Evolutionary conservation across 208 protist genomes (phyloP).

Genomic region (Tritrichomonas musculus): DNA sequence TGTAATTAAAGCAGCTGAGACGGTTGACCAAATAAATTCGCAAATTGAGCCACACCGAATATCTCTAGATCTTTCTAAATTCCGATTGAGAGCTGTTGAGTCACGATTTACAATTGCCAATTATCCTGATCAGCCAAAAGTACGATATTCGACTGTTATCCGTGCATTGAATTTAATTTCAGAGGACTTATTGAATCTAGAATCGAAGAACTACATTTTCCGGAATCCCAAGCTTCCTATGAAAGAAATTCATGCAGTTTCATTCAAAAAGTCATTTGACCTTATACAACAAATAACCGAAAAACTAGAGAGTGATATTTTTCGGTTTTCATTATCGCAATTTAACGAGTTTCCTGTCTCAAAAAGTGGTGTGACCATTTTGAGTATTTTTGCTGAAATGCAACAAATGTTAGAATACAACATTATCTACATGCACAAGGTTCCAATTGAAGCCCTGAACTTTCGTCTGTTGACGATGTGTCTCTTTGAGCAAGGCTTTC

Average conservation of each 20-base stretch:
- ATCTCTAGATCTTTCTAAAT: no score
- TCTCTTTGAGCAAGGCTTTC: conserved; percentile 4
- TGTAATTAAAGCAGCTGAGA: neutral
- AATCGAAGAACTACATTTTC: no score
- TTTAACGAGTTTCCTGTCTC: conserved; percentile 12
- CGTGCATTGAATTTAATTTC: no score
- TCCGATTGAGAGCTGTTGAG: no score
- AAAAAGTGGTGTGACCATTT: neutral
- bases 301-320: neutral
- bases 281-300: neutral
- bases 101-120: no score
- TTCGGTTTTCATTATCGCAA: neutral
- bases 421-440: neutral
- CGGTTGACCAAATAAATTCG: neutral
- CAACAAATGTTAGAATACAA: neutral
- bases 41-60: neutral
- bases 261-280: neutral
- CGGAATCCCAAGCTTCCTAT: no score
- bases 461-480: neutral
- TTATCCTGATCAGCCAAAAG: no score
- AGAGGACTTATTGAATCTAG: no score
- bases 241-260: neutral
- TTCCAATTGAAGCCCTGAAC: neutral
- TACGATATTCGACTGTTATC: no score
- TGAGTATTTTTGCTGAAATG: neutral